These are phyloP conservation scores for Apiosordaria backusii DNA, from an alignment of 495 filamentous ascomycete genomes.

Conservation along the genomic window DNA sequence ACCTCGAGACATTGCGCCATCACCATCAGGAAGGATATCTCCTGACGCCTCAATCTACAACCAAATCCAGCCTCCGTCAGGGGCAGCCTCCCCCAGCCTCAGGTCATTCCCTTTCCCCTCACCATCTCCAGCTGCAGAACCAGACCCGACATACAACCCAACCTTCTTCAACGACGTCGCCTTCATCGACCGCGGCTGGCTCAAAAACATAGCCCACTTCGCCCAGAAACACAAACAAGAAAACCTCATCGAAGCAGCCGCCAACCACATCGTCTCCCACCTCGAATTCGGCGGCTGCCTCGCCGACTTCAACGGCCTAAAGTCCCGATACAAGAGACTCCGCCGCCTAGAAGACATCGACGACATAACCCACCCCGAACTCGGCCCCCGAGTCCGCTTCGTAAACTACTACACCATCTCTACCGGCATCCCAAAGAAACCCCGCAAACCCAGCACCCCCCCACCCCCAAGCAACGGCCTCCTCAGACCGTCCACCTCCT, in stretches of 20 bases:
- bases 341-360: constrained; percentile 66
- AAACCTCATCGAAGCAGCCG: constrained; percentile 63
- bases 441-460: constrained; percentile 16
- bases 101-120: constrained; percentile 16
- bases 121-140: constrained; percentile 13
- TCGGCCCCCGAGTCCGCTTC: constrained; percentile 58
- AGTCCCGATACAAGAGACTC: constrained; percentile 62
- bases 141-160: constrained; percentile 68
- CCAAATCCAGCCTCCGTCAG: constrained; percentile 30
- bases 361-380: constrained; percentile 27
- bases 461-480: not conserved
- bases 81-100: constrained; percentile 22
- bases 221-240: constrained; percentile 69
- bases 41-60: constrained; percentile 38
- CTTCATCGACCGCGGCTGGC: constrained; percentile 60
- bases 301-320: constrained; percentile 69
- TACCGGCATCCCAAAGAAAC: constrained; percentile 58
- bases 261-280: constrained; percentile 71
- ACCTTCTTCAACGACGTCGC: constrained; percentile 68
- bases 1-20: not conserved
- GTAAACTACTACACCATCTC: constrained; percentile 90
- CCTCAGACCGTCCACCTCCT: not conserved
- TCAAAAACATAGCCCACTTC: constrained; percentile 69
- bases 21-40: constrained; percentile 23
- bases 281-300: constrained; percentile 78